Evolutionary conservation across 169 alveolate species (phyloP), one percentile per base, ranked within the genome.

Genomic region (Babesia bovis): DNA sequence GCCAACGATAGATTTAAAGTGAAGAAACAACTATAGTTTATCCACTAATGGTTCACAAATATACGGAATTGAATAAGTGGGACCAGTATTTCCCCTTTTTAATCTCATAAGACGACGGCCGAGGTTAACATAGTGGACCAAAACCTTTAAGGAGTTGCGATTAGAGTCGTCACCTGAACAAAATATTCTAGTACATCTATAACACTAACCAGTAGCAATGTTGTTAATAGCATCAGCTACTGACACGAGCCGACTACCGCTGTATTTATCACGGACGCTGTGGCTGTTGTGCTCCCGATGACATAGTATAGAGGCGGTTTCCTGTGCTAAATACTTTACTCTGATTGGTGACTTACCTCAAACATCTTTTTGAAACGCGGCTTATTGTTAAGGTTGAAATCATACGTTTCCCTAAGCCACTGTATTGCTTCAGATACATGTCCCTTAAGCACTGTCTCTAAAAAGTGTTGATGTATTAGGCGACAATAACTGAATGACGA

Each of bases 321-420:
- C 73, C 73, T 63, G 60, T 7, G 3, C 5, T 41, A 28, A 56
- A 56, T 12, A 21, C 40, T 7, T 17, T 6, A 2, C 10, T 26
- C 5, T 15, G 3, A 3, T 0, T 10, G 5, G 25, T 28, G 49
- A 63, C 17, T 3, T 33, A 63, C 73, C 73, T 63, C 73, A 1
- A 63, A 41, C 45, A 63, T 23, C 25, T 21, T 26, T 32, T 63
- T 63, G 51, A 13, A 44, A 0, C 30, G 53, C 4, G 36, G 65
- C 26, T 25, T 26, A 6, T 23, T 5, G 25, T 17, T 50, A 10
- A 32, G 21, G 23, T n/a, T 36, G 42, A 38, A 41, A 26, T 52
- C 57, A 41, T 30, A 67, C 36, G 51, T n/a, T n/a, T 19, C 56
- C 78, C 66, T 50, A 23, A 53, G 40, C 78, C 78, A 67, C 15